Evolutionary conservation across 2,329 filamentous ascomycete species (phyloP), one percentile per base, ranked within the genome.

Genomic region (Neofusicoccum parvum): DNA sequence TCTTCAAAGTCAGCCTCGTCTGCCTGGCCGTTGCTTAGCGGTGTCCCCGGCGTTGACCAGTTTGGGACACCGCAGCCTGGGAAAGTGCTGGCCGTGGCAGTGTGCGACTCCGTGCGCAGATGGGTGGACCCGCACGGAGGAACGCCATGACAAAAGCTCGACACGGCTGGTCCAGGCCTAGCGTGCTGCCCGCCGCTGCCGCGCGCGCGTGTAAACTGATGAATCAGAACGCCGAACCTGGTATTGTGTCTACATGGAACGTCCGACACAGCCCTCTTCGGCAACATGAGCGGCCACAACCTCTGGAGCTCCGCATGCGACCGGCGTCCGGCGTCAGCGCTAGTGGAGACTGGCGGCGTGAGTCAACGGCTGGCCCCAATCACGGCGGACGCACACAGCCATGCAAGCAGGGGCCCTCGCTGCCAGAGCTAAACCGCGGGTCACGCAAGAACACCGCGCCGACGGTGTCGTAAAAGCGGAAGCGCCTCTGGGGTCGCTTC

Each of bases 391-490:
- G 9, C 15, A 11, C 23, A 14, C 39, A 27, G 43, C 41, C 27
- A 27, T 37, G 41, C 56, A 10, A 23, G 34, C 56, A 36, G 27
- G 56, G 43, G 23, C 3, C 23, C 3, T 23, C 23, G 23, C 23
- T 23, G 3, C 23, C 23, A 23, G 23, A 23, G 23, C 23, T 23
- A 23, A 23, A 23, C 23, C 23, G 11, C 36, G 10, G 32, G 27
- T 23, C 15, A 10, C 32, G 15, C 27, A 48, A 34, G 14, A 48
- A 60, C 41, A 48, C 56, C 43, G 56, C 43, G 37, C 27, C 43
- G 11, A 32, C 56, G 56, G 56, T 60, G 56, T 60, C 56, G 56
- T 20, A 4, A 46, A 60, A 60, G 17, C 23, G 56, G 41, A 60
- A 48, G 41, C 32, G 14, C 27, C 27, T 36, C 23, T 60, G 56